Evolutionary conservation across 345 rosid species (phyloP), one percentile per base, ranked within the genome.

Genomic region (Iberis pinnata): DNA sequence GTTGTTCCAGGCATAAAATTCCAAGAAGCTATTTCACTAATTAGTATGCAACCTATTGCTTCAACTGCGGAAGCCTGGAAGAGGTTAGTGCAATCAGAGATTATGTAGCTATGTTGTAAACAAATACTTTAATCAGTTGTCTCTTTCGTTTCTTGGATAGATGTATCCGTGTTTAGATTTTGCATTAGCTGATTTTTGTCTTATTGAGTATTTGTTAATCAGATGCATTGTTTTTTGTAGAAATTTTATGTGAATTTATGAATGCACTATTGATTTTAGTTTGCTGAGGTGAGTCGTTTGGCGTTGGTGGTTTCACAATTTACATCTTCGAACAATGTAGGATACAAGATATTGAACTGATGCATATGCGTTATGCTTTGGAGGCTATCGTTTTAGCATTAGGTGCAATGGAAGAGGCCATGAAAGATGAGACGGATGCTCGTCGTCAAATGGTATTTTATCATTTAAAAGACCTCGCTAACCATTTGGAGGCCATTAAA

Each of bases 311-410:
- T 43, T 58, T 47, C 48, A 18, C 25, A 33, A 50, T 59, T 53
- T 53, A 53, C 39, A 29, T 45, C 42, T 53, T 48, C 13, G 32
- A 56, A 66, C 59, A 31, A 43, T 64, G 36, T 57, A 90, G 98
- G 85, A 73, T 82, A 84, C 86, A 82, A 72, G 98, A 90, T 72
- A 77, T 84, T 73, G 98, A 90, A 73, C 80, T 90, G 64, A 87
- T 90, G 95, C 89, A 76, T 71, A 82, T 90, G 95, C 88, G 87
- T 52, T 90, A 90, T 84, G 84, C 92, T 56, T 51, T 90, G 78
- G 96, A 87, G 70, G 84, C 96, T 42, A 67, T 71, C 41, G 86
- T 84, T 45, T 80, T 90, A 63, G 89, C 92, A 14, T 69, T 90
- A 39, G 86, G 77, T 74, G 79, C 69, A 39, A 78, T 84, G 78